phyloP scores from a whole-genome alignment of 768 basidiomycete species.

The Boletus insuetus region DNA sequence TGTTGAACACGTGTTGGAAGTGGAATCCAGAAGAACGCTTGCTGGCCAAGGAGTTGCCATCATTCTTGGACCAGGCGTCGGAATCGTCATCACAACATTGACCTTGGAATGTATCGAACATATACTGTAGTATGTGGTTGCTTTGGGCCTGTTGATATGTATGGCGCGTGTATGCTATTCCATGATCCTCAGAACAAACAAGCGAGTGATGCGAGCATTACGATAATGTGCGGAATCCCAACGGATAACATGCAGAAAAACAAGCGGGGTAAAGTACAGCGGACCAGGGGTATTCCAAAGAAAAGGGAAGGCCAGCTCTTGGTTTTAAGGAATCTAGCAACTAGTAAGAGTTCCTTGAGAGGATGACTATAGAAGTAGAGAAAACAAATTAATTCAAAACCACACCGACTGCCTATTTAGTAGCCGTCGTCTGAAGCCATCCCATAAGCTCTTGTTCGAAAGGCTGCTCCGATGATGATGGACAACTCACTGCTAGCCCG shows the following conservation, averaged over 20 bases:
- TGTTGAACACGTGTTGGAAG: constrained; percentile 48
- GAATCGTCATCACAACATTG: background rate
- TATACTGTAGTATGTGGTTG: background rate
- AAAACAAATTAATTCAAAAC: constrained; percentile 11
- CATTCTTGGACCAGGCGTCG: constrained; percentile 11
- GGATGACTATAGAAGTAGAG: background rate
- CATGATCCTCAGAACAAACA: constrained; percentile 13
- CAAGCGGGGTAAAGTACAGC: constrained; percentile 41
- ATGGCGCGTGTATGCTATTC: background rate
- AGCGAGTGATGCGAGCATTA: constrained; percentile 36
- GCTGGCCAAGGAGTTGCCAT: constrained; percentile 36
- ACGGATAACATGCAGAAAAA: constrained; percentile 38
- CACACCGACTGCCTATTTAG: constrained; percentile 25
- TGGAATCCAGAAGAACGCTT: constrained; percentile 38
- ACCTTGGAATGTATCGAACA: background rate
- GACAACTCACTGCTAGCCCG: constrained; percentile 62
- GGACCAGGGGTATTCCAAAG: constrained; percentile 38
- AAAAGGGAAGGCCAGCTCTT: constrained; percentile 37
- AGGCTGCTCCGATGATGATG: constrained; percentile 34
- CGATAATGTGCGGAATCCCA: constrained; percentile 34
- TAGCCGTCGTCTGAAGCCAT: constrained; percentile 36
- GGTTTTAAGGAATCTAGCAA: constrained; percentile 28
- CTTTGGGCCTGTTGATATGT: background rate
- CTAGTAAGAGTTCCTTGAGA: constrained; percentile 21
- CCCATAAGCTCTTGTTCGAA: constrained; percentile 37